phyloP scores from a whole-genome alignment of 1,139 yeast genomes.

The Wickerhamomyces sp. region DNA sequence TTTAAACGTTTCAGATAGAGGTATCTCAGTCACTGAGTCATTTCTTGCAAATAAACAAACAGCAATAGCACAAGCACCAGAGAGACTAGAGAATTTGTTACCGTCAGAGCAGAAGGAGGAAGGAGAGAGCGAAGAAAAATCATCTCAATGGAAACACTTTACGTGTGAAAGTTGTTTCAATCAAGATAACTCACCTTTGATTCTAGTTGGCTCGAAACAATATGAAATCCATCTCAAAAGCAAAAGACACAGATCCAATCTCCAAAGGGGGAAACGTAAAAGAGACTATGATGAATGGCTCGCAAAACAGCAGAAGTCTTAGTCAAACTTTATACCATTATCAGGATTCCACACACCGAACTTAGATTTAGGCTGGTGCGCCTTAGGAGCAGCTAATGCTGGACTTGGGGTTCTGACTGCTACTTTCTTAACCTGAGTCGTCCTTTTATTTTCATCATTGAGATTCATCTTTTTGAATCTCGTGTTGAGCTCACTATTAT shows the following conservation, averaged over 20 bases:
- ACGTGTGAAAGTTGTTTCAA: conserved; percentile 66
- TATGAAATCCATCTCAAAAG: conserved; percentile 68
- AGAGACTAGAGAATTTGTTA: conserved; percentile 33
- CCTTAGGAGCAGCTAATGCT: conserved; percentile 19
- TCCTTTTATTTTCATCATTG: background rate
- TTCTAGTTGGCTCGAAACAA: conserved; percentile 69
- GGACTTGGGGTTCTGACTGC: conserved; percentile 15
- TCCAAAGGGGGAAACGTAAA: conserved; percentile 37
- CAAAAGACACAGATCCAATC: conserved; percentile 49
- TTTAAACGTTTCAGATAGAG: conserved; percentile 48
- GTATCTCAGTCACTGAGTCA: conserved; percentile 42
- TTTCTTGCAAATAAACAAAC: conserved; percentile 30
- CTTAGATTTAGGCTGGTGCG: conserved; percentile 15
- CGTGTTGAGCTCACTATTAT: conserved; percentile 10
- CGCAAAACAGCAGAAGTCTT: conserved; percentile 6
- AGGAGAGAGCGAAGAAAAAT: conserved; percentile 15
- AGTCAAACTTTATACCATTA: conserved; percentile 31
- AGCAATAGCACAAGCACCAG: conserved; percentile 39
- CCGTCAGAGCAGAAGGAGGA: conserved; percentile 19
- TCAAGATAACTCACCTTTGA: conserved; percentile 46
- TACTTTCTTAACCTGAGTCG: background rate
- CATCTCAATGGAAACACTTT: conserved; percentile 62
- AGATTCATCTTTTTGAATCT: conserved; percentile 15
- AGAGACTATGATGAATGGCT: conserved; percentile 40
- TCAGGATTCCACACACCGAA: conserved; percentile 32